Evolutionary conservation across 2,329 filamentous ascomycete species (phyloP).

Genomic region (Tolypocladium ophioglossoides): DNA sequence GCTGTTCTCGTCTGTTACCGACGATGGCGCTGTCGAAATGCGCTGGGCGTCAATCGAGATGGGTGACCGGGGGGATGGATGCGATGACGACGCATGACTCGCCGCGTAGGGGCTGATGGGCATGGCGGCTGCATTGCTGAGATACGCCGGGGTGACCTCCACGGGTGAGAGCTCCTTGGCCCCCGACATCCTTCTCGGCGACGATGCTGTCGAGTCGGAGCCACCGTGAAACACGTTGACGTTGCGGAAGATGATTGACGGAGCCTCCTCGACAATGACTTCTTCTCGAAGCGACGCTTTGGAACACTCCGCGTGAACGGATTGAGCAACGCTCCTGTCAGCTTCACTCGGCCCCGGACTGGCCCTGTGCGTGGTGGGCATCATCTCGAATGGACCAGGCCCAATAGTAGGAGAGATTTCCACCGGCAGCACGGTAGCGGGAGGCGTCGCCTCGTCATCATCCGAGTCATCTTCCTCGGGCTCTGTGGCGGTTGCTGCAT

Average conservation of each 20-base stretch:
- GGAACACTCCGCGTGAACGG: slow-evolving; percentile 37
- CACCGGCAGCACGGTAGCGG: slow-evolving; percentile 9
- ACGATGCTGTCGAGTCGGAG: slow-evolving; percentile 31
- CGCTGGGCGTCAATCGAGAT: slow-evolving; percentile 62
- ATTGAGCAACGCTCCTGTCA: slow-evolving; percentile 14
- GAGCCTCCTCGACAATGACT: slow-evolving; percentile 36
- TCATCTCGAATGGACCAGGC: slow-evolving; percentile 9
- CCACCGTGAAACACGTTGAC: slow-evolving; percentile 22
- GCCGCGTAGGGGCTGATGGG: slow-evolving; percentile 57
- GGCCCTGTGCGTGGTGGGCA: slow-evolving; percentile 26
- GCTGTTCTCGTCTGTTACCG: slow-evolving; percentile 58
- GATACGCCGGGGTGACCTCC: slow-evolving; percentile 35
- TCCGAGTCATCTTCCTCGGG: slow-evolving; percentile 31
- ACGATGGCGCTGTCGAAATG: slow-evolving; percentile 66
- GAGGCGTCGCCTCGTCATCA: slow-evolving; percentile 25
- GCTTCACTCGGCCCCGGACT: slow-evolving; percentile 34
- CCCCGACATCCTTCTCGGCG: slow-evolving; percentile 29
- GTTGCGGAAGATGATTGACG: slow-evolving; percentile 26
- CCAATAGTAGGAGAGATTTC: slow-evolving; percentile 12
- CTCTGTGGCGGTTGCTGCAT: not conserved
- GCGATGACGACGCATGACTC: slow-evolving; percentile 51
- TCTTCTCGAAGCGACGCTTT: slow-evolving; percentile 41
- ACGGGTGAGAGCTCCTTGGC: slow-evolving; percentile 38
- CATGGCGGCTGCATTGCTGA: slow-evolving; percentile 32
- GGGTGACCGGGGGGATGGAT: slow-evolving; percentile 56